A percentile compares a stretch with the other conserved stretches of the same genome.
Evolutionary conservation across 2,329 filamentous ascomycete genomes (phyloP).

Genomic region (Hypoxylon sp.): DNA sequence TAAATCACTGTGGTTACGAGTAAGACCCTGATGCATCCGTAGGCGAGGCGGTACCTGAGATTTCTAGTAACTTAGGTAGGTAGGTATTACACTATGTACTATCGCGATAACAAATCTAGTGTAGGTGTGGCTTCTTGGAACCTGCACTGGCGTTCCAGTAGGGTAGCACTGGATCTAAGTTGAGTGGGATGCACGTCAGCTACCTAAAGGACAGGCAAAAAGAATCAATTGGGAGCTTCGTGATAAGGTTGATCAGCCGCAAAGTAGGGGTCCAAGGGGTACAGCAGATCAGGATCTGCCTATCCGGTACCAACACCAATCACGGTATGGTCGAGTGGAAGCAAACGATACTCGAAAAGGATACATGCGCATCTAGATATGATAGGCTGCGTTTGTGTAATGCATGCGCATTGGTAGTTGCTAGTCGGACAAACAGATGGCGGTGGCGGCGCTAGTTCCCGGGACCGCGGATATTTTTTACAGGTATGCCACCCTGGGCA

Average conservation of each 20-base stretch:
- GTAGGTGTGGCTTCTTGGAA: conserved; percentile 10
- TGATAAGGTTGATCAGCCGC: conserved; percentile 24
- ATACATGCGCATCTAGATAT: conserved; percentile 18
- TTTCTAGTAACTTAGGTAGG: neutral
- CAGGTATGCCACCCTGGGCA: conserved; percentile 1
- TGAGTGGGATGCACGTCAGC: conserved; percentile 37
- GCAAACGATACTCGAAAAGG: conserved; percentile 17
- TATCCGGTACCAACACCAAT: conserved; percentile 13
- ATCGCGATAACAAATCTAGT: conserved; percentile 13
- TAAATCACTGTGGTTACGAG: conserved; percentile 2
- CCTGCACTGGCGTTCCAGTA: conserved; percentile 10
- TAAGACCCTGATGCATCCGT: neutral
- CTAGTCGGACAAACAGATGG: conserved; percentile 21
- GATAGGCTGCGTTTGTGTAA: conserved; percentile 8
- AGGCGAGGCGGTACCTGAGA: neutral
- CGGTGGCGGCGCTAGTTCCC: conserved; percentile 22
- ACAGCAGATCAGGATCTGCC: conserved; percentile 26
- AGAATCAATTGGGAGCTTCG: conserved; percentile 4
- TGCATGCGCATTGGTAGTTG: neutral
- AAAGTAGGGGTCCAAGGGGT: conserved; percentile 40
- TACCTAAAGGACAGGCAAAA: conserved; percentile 17
- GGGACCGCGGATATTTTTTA: conserved; percentile 12
- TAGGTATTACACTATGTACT: neutral
- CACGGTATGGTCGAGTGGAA: conserved; percentile 13
- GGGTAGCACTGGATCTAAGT: conserved; percentile 27